Evolutionary conservation across 352 stramenopile species (phyloP).

Genomic region (Thraustochytrium sp.): DNA sequence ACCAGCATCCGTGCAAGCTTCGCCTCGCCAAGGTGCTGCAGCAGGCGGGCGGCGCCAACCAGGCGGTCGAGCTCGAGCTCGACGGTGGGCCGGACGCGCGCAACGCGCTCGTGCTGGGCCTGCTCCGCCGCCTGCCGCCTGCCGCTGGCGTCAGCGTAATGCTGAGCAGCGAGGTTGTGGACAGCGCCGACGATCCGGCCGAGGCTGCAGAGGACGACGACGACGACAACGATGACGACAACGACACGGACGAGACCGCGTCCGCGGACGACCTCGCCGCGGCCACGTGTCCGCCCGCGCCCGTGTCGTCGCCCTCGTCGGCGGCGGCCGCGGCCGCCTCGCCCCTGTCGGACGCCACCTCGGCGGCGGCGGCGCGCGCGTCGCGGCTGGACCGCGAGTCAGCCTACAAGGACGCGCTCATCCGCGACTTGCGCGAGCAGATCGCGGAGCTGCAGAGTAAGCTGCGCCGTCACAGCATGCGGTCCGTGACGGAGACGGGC

Average conservation of each 20-base stretch:
- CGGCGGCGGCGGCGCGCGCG: neutral
- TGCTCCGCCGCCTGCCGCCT: neutral
- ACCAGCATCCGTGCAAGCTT: neutral
- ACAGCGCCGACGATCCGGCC: neutral
- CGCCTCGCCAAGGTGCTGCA: neutral
- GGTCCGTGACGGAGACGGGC: neutral
- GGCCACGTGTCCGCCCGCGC: neutral
- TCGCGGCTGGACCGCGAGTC: constrained; percentile 9
- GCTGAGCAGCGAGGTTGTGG: neutral
- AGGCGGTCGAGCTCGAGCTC: neutral
- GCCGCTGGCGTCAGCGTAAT: neutral
- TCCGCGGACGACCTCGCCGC: too few relatives aligned
- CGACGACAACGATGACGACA: neutral
- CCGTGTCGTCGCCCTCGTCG: neutral
- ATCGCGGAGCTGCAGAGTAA: neutral
- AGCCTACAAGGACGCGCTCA: constrained; percentile 6
- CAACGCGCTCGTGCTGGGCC: neutral
- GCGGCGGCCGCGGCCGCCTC: too few relatives aligned
- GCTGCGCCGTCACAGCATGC: neutral
- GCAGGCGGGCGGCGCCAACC: neutral
- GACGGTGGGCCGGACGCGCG: neutral
- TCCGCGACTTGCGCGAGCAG: neutral
- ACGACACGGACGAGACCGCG: neutral
- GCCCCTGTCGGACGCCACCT: too few relatives aligned
- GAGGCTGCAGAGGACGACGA: neutral